Percentiles rank a stretch among this genome's conserved stretches.
Evolutionary conservation across 148 eudicot species (phyloP).

Genomic region (Cornus florida): DNA sequence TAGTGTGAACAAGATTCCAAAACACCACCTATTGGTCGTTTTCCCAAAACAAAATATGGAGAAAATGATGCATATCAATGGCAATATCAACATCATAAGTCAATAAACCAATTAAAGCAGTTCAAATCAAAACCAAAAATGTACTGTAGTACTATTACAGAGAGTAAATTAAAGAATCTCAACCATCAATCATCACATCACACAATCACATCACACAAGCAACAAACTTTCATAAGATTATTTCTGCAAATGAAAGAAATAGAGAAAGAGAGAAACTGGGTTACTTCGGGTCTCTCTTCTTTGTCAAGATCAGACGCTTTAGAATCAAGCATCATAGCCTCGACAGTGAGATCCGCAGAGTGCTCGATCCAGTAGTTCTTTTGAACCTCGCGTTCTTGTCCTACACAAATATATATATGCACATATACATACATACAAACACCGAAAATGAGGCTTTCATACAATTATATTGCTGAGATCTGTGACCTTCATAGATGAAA

Average conservation of each 20-base stretch:
- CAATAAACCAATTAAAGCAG: no score
- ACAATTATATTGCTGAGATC: not conserved
- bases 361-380: conserved; percentile 97
- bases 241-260: not conserved
- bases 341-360: conserved; percentile 79
- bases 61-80: no score
- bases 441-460: not conserved
- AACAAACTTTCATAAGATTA: no score
- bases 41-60: no score
- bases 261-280: not conserved
- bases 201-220: no score
- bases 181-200: no score
- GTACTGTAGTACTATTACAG: no score
- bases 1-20: no score
- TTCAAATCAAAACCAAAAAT: no score
- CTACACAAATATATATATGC: conserved; percentile 11
- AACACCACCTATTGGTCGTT: no score
- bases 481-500: not conserved
- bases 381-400: conserved; percentile 70
- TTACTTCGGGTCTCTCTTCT: conserved; percentile 97
- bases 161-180: no score
- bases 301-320: conserved; percentile 94
- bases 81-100: no score
- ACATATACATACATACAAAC: not conserved
- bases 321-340: conserved; percentile 99